A percentile compares a stretch with the other conserved stretches of the same genome.
Evolutionary conservation across 2,329 filamentous ascomycete genomes (phyloP).

Genomic region (Calycina marina): DNA sequence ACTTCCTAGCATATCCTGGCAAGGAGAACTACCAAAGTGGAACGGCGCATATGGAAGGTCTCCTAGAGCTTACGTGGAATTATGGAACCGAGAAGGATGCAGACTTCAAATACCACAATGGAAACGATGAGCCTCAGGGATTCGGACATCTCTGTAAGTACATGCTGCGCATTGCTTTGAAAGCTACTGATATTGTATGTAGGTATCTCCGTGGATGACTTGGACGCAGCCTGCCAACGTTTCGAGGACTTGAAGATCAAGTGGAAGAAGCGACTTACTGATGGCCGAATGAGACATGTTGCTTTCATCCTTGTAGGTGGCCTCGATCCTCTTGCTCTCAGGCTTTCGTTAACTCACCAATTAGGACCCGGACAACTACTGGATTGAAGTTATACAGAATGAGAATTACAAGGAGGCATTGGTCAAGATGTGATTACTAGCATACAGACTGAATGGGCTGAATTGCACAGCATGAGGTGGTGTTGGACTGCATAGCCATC

Average conservation of each 20-base stretch:
- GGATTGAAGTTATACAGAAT: conserved; percentile 68
- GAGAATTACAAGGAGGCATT: conserved; percentile 38
- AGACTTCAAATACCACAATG: conserved; percentile 76
- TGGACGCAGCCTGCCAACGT: conserved; percentile 75
- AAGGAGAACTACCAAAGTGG: conserved; percentile 39
- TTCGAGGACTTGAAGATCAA: conserved; percentile 70
- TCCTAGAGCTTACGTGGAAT: conserved; percentile 84
- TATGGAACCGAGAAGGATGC: conserved; percentile 75
- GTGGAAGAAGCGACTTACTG: conserved; percentile 93
- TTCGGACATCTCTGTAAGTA: conserved; percentile 81
- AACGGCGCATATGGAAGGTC: conserved; percentile 58
- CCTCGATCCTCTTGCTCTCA: too few relatives aligned
- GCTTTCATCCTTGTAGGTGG: conserved; percentile 83
- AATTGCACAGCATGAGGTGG: conserved; percentile 3
- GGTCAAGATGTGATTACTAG: conserved; percentile 9
- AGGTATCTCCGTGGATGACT: conserved; percentile 71
- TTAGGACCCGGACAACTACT: conserved; percentile 1
- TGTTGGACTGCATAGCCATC: too few relatives aligned
- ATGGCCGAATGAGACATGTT: conserved; percentile 85
- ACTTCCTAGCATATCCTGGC: conserved; percentile 74
- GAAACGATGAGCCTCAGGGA: conserved; percentile 81
- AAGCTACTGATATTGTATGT: conserved; percentile 2
- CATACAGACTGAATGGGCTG: neutral
- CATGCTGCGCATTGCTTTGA: too few relatives aligned
- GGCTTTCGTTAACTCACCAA: neutral